Evolutionary conservation across 805 yeast species (phyloP).

Genomic region (Lachancea meyersii): DNA sequence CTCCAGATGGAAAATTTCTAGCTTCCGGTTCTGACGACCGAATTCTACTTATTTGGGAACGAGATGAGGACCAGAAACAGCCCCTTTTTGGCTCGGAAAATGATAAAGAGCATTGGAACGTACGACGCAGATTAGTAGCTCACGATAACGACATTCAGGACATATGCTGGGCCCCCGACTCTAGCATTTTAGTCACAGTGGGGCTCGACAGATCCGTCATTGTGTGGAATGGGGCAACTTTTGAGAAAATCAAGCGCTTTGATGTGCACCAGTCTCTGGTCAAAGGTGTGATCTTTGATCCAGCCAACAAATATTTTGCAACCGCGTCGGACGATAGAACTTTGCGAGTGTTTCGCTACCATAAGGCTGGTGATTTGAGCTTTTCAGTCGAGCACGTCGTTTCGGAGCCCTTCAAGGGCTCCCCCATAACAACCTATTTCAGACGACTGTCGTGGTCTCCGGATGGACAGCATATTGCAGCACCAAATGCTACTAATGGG

Average conservation of each 20-base stretch:
- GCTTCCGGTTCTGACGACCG: constrained; percentile 97
- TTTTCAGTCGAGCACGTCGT: constrained; percentile 83
- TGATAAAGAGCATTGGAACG: constrained; percentile 91
- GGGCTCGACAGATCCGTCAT: constrained; percentile 91
- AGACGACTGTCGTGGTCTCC: constrained; percentile 86
- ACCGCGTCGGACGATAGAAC: constrained; percentile 96
- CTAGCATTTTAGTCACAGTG: constrained; percentile 82
- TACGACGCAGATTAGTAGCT: constrained; percentile 83
- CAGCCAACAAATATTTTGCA: constrained; percentile 95
- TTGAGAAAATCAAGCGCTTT: constrained; percentile 76
- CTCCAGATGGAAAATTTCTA: constrained; percentile 84
- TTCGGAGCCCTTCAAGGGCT: constrained; percentile 75
- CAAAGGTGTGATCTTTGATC: constrained; percentile 95
- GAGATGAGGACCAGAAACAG: constrained; percentile 54
- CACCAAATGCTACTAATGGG: constrained; percentile 80
- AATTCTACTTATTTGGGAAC: constrained; percentile 86
- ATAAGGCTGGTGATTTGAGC: constrained; percentile 63
- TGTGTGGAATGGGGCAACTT: constrained; percentile 89
- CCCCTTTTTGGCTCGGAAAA: constrained; percentile 65
- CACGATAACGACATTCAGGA: constrained; percentile 98
- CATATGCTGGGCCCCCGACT: constrained; percentile 96
- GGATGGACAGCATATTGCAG: constrained; percentile 81
- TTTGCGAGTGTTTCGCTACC: constrained; percentile 79
- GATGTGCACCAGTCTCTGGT: constrained; percentile 94
- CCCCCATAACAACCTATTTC: constrained; percentile 90